Percentiles rank a stretch among this genome's conserved stretches.
These are phyloP conservation scores for Helichrysum umbraculigerum DNA, from an alignment of 129 eudicot genomes.

Conservation along the genomic window DNA sequence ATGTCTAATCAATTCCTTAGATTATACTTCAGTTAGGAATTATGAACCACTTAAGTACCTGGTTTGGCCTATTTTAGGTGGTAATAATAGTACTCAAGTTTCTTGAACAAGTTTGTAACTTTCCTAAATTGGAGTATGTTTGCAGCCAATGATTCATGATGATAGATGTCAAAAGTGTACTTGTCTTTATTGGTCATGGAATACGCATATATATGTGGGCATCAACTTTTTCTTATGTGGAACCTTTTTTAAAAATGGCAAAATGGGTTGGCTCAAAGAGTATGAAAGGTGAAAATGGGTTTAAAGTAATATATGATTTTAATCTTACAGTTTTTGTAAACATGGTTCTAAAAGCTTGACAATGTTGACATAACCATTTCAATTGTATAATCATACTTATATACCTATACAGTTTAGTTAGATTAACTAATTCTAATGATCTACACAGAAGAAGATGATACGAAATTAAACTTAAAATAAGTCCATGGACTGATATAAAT, in stretches of 20 bases:
- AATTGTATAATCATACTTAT: too few species aligned
- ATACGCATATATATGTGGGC: background rate
- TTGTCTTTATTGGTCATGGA: slow-evolving; percentile 8
- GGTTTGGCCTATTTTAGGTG: slow-evolving; percentile 24
- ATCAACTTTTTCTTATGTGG: background rate
- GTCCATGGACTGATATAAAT: too few species aligned
- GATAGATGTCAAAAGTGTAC: slow-evolving; percentile 15
- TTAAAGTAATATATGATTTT: background rate
- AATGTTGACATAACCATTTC: too few species aligned
- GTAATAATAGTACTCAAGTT: slow-evolving; percentile 24
- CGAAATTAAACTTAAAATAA: too few species aligned
- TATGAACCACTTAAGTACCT: slow-evolving; percentile 12
- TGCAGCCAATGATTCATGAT: slow-evolving; percentile 39
- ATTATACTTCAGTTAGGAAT: slow-evolving; percentile 15
- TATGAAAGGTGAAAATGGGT: background rate
- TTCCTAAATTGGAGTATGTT: slow-evolving; percentile 24
- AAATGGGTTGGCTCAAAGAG: background rate
- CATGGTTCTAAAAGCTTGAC: too few species aligned
- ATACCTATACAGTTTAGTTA: too few species aligned
- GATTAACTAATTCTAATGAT: too few species aligned
- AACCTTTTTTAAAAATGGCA: background rate
- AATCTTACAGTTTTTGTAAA: too few species aligned
- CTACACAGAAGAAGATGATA: too few species aligned
- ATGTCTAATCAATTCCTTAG: background rate
- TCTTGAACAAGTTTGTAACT: slow-evolving; percentile 39